Conservation (phyloP, 2,329 filamentous ascomycete genomes). For the Clonostachys solani region DNA sequence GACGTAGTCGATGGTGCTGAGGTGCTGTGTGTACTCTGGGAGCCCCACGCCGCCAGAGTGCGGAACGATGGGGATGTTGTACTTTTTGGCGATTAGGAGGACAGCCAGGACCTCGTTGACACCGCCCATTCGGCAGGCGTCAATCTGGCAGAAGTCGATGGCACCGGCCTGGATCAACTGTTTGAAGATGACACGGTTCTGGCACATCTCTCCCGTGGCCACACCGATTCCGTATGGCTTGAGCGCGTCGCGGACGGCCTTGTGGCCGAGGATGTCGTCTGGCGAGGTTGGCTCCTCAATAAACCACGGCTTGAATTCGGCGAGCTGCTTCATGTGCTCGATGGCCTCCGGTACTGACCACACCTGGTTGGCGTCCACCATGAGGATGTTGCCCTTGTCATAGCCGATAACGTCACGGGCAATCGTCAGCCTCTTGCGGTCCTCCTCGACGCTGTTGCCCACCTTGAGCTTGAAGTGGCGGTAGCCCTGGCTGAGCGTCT, state of each 20-base stretch:
- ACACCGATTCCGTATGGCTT: constrained; percentile 73
- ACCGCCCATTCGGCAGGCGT: constrained; percentile 84
- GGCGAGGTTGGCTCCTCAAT: constrained; percentile 92
- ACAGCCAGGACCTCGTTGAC: constrained; percentile 94
- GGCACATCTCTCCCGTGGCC: constrained; percentile 91
- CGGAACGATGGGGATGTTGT: constrained; percentile 76
- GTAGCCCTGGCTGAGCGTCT: constrained; percentile 76
- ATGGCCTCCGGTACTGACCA: constrained; percentile 91
- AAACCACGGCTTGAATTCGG: constrained; percentile 86
- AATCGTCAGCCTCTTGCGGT: constrained; percentile 66
- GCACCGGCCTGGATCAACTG: constrained; percentile 77
- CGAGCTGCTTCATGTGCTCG: constrained; percentile 77
- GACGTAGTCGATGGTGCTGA: constrained; percentile 91
- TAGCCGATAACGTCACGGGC: constrained; percentile 78
- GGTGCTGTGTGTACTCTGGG: constrained; percentile 90
- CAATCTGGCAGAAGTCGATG: constrained; percentile 85
- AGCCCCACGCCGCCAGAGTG: constrained; percentile 87
- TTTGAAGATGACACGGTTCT: constrained; percentile 93
- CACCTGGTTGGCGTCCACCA: constrained; percentile 92
- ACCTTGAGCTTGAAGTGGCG: constrained; percentile 91
- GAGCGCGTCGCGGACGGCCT: constrained; percentile 77
- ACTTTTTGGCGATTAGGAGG: constrained; percentile 77
- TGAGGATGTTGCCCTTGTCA: constrained; percentile 78
- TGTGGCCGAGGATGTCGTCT: constrained; percentile 86
- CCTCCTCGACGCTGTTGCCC: constrained; percentile 67